Evolutionary conservation across 257 asterid genomes (phyloP).

Genomic region (Capsicum rhomboideum): DNA sequence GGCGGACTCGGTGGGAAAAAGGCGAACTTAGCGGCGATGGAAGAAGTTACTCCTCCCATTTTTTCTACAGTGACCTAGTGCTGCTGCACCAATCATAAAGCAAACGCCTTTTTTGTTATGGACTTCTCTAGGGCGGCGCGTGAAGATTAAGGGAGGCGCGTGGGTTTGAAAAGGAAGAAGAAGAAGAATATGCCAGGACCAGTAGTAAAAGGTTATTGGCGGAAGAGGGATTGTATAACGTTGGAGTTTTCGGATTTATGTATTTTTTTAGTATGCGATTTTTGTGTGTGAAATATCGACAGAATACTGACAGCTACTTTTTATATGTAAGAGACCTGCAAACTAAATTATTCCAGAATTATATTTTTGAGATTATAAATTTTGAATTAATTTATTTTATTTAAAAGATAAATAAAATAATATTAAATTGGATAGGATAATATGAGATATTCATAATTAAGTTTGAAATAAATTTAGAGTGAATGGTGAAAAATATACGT

Average conservation of each 20-base stretch:
- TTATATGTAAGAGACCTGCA: no score
- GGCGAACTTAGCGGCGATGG: conserved; percentile 97
- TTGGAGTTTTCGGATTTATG: neutral
- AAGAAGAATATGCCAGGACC: neutral
- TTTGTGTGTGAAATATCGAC: neutral
- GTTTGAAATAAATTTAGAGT: no score
- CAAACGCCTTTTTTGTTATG: neutral
- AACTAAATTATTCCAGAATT: no score
- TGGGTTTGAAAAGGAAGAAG: neutral
- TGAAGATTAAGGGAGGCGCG: neutral
- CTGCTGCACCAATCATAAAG: neutral
- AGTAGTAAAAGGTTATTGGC: neutral
- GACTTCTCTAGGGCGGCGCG: neutral
- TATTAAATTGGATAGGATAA: no score
- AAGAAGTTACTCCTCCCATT: conserved; percentile 98
- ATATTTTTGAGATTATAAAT: no score
- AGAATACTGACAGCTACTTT: neutral
- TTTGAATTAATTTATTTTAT: no score
- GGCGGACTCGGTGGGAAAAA: conserved; percentile 96
- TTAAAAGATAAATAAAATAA: no score
- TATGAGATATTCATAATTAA: no score
- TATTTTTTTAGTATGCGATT: neutral
- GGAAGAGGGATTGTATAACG: neutral
- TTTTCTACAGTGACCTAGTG: neutral
- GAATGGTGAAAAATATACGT: no score